Evolutionary conservation across 1,284 basidiomycete species (phyloP).

Genomic region (Cutaneotrichosporon spelunceum): DNA sequence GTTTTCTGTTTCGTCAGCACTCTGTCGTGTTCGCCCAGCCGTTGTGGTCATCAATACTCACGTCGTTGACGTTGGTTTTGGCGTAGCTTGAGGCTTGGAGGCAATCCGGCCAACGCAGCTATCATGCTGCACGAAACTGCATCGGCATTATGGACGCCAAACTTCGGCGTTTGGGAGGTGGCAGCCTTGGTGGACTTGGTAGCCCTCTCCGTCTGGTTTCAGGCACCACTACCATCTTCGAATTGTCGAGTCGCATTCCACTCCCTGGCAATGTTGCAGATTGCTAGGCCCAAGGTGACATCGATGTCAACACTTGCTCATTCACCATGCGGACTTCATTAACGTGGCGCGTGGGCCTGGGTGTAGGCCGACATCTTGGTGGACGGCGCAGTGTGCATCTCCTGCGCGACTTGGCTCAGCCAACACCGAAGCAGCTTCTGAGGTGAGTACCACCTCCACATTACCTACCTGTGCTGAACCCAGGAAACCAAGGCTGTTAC

Average conservation of each 20-base stretch:
- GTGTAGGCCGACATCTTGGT: background rate
- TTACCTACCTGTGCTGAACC: constrained; percentile 8
- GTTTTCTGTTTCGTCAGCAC: constrained; percentile 15
- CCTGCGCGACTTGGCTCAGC: constrained; percentile 31
- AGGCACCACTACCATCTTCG: background rate
- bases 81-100: constrained; percentile 9
- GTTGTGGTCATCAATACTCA: constrained; percentile 13
- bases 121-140: background rate
- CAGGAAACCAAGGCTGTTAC: constrained; percentile 17
- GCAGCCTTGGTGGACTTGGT: background rate
- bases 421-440: constrained; percentile 20
- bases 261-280: background rate
- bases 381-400: constrained; percentile 25
- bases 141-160: background rate
- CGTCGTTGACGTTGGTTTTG: constrained; percentile 26
- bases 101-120: background rate
- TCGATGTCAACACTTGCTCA: background rate
- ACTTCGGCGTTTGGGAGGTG: constrained; percentile 3
- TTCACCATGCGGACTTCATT: constrained; percentile 1
- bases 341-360: background rate
- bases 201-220: background rate
- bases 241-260: background rate
- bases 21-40: background rate
- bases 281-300: background rate
- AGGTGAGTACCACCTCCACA: constrained; percentile 27